These are phyloP conservation scores for Dictyostelium citrinum DNA, from an alignment of 78 protist genomes.

Conservation along the genomic window DNA sequence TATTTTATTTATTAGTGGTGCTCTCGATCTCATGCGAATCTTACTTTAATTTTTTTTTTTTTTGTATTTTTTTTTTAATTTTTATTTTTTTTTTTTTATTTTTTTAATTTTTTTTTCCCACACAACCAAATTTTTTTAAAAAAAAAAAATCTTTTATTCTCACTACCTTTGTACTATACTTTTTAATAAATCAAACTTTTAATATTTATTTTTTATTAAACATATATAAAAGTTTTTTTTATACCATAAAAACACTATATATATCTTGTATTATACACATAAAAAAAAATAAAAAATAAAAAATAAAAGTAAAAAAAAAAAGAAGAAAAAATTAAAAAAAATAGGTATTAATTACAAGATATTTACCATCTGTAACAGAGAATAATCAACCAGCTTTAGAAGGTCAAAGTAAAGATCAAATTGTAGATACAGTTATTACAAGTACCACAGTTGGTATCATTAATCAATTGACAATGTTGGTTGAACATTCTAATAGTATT, in stretches of 20 bases:
- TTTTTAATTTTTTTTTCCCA: neutral
- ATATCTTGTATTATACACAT: neutral
- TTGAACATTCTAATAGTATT: constrained; percentile 42
- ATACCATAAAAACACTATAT: neutral
- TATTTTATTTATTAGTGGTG: neutral
- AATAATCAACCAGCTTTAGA: constrained; percentile 39
- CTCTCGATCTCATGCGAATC: neutral
- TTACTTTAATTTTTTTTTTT: neutral
- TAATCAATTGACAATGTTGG: constrained; percentile 51
- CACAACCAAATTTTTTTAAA: neutral
- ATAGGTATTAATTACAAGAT: constrained; percentile 68
- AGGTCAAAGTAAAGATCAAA: constrained; percentile 27
- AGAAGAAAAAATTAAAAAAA: neutral
- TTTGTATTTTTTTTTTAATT: too few species aligned
- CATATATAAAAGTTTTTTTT: neutral
- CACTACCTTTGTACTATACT: neutral
- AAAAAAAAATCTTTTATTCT: neutral
- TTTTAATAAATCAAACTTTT: neutral
- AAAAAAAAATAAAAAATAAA: neutral
- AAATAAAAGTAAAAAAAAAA: too few species aligned
- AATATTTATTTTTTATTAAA: neutral
- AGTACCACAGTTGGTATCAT: constrained; percentile 52
- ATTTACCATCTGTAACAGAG: constrained; percentile 47
- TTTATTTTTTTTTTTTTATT: too few species aligned
- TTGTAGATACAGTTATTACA: constrained; percentile 54